Evolutionary conservation across 1,139 yeast genomes (phyloP).

Genomic region (Scheffersomyces quercinus): DNA sequence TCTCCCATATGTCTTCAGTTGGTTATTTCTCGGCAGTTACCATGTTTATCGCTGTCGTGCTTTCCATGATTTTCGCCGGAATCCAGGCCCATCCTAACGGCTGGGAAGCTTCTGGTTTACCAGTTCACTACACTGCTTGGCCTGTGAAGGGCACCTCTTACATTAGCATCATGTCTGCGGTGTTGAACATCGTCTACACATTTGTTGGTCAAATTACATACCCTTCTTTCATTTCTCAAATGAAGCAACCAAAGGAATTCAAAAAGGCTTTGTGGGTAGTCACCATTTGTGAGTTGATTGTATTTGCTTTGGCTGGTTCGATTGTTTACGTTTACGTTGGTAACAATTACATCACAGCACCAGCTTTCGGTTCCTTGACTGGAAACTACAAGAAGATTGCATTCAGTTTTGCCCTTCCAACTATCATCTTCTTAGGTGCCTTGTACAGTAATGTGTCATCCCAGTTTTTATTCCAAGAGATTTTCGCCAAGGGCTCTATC

Average conservation of each 20-base stretch:
- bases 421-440: constrained; percentile 57
- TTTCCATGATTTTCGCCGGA: constrained; percentile 56
- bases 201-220: constrained; percentile 66
- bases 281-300: constrained; percentile 48
- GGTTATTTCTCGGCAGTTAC: constrained; percentile 56
- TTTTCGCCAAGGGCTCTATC: constrained; percentile 41
- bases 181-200: constrained; percentile 59
- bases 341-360: constrained; percentile 53
- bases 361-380: constrained; percentile 57
- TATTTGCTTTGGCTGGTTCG: constrained; percentile 55
- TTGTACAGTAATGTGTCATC: constrained; percentile 57
- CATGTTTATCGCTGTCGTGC: constrained; percentile 56
- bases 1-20: constrained; percentile 49
- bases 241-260: constrained; percentile 59
- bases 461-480: constrained; percentile 47
- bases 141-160: constrained; percentile 52
- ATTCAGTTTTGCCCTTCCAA: constrained; percentile 62
- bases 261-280: constrained; percentile 56
- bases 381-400: constrained; percentile 52
- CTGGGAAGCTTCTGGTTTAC: constrained; percentile 28
- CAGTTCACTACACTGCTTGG: constrained; percentile 48
- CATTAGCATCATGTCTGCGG: constrained; percentile 57
- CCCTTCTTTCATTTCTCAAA: constrained; percentile 62
- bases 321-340: constrained; percentile 62
- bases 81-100: constrained; percentile 50